Evolutionary conservation across 2,329 filamentous ascomycete species (phyloP).

Genomic region (Fusarium sp.): DNA sequence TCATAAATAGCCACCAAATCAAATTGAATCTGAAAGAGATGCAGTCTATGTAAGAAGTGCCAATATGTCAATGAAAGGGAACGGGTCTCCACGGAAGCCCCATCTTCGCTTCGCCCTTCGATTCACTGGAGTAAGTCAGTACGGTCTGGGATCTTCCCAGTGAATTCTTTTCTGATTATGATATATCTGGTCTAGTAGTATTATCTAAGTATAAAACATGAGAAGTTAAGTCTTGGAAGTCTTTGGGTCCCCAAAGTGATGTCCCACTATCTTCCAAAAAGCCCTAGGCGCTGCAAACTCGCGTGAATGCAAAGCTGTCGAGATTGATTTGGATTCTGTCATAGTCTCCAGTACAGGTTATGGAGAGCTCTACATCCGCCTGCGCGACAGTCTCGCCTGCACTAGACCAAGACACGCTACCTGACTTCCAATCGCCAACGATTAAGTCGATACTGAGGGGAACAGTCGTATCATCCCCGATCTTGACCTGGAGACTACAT

Average conservation of each 20-base stretch:
- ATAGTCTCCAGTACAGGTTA: not conserved
- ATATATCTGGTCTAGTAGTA: no score
- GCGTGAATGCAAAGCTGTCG: not conserved
- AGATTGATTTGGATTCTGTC: not conserved
- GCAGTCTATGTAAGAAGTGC: not conserved
- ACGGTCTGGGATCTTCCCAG: fast-evolving
- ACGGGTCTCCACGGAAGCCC: fast-evolving
- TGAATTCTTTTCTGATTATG: not conserved
- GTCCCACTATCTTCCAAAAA: fast-evolving
- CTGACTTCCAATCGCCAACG: not conserved
- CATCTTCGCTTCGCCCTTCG: no score
- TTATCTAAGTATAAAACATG: not conserved
- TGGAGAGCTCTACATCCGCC: not conserved
- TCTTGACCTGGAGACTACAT: not conserved
- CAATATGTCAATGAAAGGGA: not conserved
- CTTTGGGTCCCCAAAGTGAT: fast-evolving
- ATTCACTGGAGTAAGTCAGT: fast-evolving
- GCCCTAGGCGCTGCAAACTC: not conserved
- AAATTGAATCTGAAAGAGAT: not conserved
- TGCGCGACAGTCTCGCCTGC: not conserved
- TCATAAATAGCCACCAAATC: not conserved
- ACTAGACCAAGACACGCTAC: not conserved
- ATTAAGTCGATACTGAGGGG: fast-evolving
- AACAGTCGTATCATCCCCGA: not conserved
- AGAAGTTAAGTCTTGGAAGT: not conserved